Base-by-base conservation (phyloP, 176 grass and related monocot species). In the Carex myosuroides region DNA sequence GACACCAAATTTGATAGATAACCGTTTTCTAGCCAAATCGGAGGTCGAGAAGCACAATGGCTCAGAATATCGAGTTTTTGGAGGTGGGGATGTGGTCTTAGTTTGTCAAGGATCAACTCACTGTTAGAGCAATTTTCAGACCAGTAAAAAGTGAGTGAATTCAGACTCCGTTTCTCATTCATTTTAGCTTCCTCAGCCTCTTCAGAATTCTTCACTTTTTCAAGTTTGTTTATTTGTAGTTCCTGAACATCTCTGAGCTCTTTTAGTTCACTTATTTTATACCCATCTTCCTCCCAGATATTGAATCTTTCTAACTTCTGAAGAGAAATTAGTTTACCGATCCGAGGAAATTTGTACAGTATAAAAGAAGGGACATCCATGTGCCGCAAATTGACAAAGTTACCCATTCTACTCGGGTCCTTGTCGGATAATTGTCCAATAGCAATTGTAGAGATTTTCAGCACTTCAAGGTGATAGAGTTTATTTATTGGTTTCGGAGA, bases 1-100 rank as follows among this genome's bases (percentile, higher is more conserved):
- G 85, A 87, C 3, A 83, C 85, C 66, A 87, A 81, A 39, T 83
- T 59, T 13, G 44, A 74, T 29, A 83, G 79, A 18, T 4, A 55
- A 74, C 66, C 58, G 12, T 87, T 83, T 17, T 87, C n/a, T 56
- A 87, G 61, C 85, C 85, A 87, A 63, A 16, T 1, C 1, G 85
- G 85, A 24, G 71, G 53, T 1, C 60, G 50, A 6, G 57, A 46
- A 64, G 66, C 85, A 83, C 6, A 16, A 52, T 87, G 75, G 16
- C 65, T 21, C 20, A 16, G 54, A 63, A 87, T 83, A 75, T 20
- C 7, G n/a, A 87, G 30, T 24, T 32, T 46, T 56, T 76, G 20
- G 68, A 87, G 26, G n/a, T 81, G 10, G 22, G 68, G 68, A 81
- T 83, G 79, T 22, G 85, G 85, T 75, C 50, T 72, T 7, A 87